These are phyloP conservation scores for Carex scoparia DNA, from an alignment of 176 grass and related monocot species.

Conservation along the genomic window DNA sequence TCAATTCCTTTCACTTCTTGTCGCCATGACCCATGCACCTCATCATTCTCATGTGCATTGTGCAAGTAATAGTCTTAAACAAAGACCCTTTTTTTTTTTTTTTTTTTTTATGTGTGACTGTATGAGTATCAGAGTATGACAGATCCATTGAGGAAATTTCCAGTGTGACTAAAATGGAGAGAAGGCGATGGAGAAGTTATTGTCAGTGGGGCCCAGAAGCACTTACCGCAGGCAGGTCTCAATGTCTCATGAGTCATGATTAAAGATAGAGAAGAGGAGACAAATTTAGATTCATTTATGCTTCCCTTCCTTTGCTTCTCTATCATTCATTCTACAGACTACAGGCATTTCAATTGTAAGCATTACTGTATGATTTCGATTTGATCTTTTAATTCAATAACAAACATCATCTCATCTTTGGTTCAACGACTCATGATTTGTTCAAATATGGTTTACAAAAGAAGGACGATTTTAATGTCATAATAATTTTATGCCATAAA, in stretches of 20 bases:
- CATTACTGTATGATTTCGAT: background rate
- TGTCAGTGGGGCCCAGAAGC: background rate
- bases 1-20: background rate
- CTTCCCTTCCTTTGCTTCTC: slow-evolving; percentile 4
- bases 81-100: too few relatives aligned
- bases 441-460: background rate
- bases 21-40: too few relatives aligned
- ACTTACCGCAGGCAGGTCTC: background rate
- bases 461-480: too few relatives aligned
- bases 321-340: slow-evolving; percentile 22
- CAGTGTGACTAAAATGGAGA: background rate
- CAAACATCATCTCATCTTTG: background rate
- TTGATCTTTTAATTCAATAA: background rate
- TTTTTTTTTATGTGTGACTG: too few relatives aligned
- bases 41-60: too few relatives aligned
- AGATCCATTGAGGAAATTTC: background rate
- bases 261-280: slow-evolving; percentile 22
- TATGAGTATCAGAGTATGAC: too few relatives aligned
- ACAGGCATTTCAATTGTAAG: background rate
- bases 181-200: background rate
- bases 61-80: too few relatives aligned
- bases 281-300: slow-evolving; percentile 11
- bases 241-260: background rate
- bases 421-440: background rate
- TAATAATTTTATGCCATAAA: too few relatives aligned